Base-by-base conservation (phyloP, 441 rosid genomes). In the Metrosideros polymorpha region DNA sequence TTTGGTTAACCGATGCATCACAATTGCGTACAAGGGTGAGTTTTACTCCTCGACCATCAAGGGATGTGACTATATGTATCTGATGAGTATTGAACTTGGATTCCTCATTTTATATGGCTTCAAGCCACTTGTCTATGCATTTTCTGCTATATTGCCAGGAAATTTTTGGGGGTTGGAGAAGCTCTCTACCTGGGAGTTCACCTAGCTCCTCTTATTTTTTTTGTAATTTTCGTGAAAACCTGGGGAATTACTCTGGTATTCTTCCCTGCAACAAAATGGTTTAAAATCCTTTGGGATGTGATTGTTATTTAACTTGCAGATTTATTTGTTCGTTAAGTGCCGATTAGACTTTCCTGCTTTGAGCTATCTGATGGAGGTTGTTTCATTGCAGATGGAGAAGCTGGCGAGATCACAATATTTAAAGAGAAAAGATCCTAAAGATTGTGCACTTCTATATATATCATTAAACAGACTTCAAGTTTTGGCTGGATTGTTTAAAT, bases 401-500 rank as follows among this genome's bases (percentile, higher is more conserved):
- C 86, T 97, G 91, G 99, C 99, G 49, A 92, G 99, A 85, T 87
- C 89, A 84, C 98, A 94, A 86, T 97, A 94, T 89, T 92, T 97
- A 88, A 95, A 92, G 91, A 95, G 91, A 83, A 96, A 91, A 92
- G 95, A 96, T 89, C 99, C 99, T 82, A 97, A 93, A 92, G 99
- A 97, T 85, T 97, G 98, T 90, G 94, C 98, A 52, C 95, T 97
- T 91, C 90, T 97, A 83, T 97, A 97, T 88, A 90, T 96, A 86
- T 99, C 97, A 87, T 89, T 97, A 89, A 95, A 95, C 87, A 94
- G 99, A 91, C 90, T 95, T 89, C 98, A 95, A 94, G 99, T 97
- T 89, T 93, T 96, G 95, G 96, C 98, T 89, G 99, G 99, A 87
- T 96, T 97, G 87, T 97, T 96, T 87, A 97, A 96, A 92, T 88